Percentiles rank a stretch among this genome's conserved stretches.
Conservation (phyloP, 2,329 filamentous ascomycete genomes). For the Alternaria incomplexa region DNA sequence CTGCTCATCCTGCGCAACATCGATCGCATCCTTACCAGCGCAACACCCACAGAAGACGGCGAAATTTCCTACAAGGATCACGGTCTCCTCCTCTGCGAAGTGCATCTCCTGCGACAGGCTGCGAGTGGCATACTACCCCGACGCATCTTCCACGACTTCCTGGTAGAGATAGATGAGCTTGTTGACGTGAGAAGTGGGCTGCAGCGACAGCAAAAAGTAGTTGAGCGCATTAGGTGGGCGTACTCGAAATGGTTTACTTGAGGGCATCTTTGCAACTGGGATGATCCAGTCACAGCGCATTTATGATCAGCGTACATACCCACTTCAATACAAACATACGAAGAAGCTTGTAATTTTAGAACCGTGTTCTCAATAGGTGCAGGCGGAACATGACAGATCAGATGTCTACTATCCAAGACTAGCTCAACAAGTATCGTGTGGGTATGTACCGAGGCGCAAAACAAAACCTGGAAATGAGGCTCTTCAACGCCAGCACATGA, state of each 20-base stretch:
- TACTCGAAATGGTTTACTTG: constrained; percentile 74
- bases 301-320: neutral
- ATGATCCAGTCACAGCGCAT: neutral
- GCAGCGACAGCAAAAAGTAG: constrained; percentile 75
- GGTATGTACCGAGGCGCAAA: neutral
- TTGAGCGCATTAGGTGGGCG: constrained; percentile 87
- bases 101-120: constrained; percentile 78
- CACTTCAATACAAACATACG: neutral
- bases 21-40: constrained; percentile 67
- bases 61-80: constrained; percentile 91
- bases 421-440: neutral
- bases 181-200: constrained; percentile 80
- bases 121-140: constrained; percentile 72
- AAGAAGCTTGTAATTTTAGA: neutral
- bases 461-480: too few species aligned
- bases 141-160: constrained; percentile 80
- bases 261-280: neutral
- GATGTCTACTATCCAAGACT: neutral
- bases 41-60: constrained; percentile 69
- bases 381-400: neutral
- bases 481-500: neutral
- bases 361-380: neutral
- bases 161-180: constrained; percentile 86
- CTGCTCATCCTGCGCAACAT: constrained; percentile 85
- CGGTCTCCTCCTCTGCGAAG: constrained; percentile 86